Base-by-base conservation (phyloP, 2,329 filamentous ascomycete genomes). In the Penicillium decumbens region DNA sequence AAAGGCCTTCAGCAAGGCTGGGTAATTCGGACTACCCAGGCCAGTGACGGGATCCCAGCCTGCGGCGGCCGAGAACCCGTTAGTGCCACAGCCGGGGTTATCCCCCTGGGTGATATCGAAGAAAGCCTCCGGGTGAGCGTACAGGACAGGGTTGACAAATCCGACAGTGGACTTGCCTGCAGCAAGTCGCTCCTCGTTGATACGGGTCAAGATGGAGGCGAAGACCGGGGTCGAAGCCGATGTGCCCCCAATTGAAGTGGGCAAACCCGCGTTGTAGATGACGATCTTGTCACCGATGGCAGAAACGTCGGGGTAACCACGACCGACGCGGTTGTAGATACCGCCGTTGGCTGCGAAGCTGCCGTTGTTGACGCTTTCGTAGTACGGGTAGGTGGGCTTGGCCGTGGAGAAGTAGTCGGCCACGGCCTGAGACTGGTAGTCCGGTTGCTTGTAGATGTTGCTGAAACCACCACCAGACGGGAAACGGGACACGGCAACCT, bases 101-200 rank as follows among this genome's bases (percentile, higher is more conserved):
- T 44, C 60, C 0, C 67, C 67, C 13, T 51, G 43, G 5, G 63
- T 68, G 5, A 70, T 53, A 47, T 70, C 67, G 41, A 62, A 57
- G 40, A 70, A 67, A 0, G 55, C 64, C 39, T 61, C 60, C 0
- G 67, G 64, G 33, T 70, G 56, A 7, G 55, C 54, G 41, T 68
- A 68, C 3, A 67, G 47, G 12, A 60, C 53, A 25, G 74, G 72
- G 55, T 82, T 83, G 30, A 82, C 64, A 68, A 77, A 83, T 0
- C 80, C 81, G 7, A 82, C 63, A 1, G 73, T 65, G 5, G 65
- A 60, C 70, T 77, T 80, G 3, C 77, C 77, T 2, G 63, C 65
- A 2, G 74, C 66, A 41, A 80, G 61, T n/a, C 79, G 66, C 46
- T 72, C 75, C 48, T 81, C 79, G 51, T 82, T 81, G 47, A 81